Conservation (phyloP, 768 basidiomycete genomes). For the Suillus luteus region DNA sequence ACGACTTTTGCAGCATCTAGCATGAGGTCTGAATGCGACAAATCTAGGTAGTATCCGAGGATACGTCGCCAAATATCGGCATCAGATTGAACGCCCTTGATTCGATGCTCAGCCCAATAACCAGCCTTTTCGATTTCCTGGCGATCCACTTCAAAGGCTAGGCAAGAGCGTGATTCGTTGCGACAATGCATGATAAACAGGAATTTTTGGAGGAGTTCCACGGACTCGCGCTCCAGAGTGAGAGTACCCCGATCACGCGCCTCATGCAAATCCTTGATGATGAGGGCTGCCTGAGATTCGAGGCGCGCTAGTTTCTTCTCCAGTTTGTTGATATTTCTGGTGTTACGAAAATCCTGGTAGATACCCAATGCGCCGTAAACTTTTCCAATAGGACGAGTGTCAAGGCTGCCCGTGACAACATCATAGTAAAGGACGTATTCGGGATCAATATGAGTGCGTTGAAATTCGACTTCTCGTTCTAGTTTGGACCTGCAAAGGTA, state of each 20-base stretch:
- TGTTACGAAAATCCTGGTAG: slow-evolving; percentile 27
- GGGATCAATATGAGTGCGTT: slow-evolving; percentile 5
- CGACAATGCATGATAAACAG: slow-evolving; percentile 40
- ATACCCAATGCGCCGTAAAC: slow-evolving; percentile 24
- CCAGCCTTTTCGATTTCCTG: slow-evolving; percentile 21
- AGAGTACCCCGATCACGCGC: slow-evolving; percentile 12
- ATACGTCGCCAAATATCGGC: slow-evolving; percentile 34
- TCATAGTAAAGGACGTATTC: slow-evolving; percentile 15
- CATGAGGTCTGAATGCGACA: slow-evolving; percentile 26
- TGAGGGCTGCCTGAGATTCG: slow-evolving; percentile 28
- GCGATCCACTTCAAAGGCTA: slow-evolving; percentile 31
- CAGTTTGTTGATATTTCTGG: slow-evolving; percentile 27
- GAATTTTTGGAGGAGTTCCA: slow-evolving; percentile 37
- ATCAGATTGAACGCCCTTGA: slow-evolving; percentile 22
- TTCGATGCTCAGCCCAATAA: slow-evolving; percentile 29
- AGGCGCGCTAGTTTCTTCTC: slow-evolving; percentile 32
- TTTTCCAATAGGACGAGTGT: slow-evolving; percentile 13
- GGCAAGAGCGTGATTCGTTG: slow-evolving; percentile 18
- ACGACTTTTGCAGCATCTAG: slow-evolving; percentile 2
- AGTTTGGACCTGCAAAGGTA: slow-evolving; percentile 8
- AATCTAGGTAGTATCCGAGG: slow-evolving; percentile 36
- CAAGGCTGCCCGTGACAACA: slow-evolving; percentile 12
- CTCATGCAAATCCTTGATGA: slow-evolving; percentile 23
- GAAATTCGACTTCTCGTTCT: slow-evolving; percentile 9
- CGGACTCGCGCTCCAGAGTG: slow-evolving; percentile 27